Conservation (phyloP, 108 stramenopile species). For the Aurantiochytrium sp. region DNA sequence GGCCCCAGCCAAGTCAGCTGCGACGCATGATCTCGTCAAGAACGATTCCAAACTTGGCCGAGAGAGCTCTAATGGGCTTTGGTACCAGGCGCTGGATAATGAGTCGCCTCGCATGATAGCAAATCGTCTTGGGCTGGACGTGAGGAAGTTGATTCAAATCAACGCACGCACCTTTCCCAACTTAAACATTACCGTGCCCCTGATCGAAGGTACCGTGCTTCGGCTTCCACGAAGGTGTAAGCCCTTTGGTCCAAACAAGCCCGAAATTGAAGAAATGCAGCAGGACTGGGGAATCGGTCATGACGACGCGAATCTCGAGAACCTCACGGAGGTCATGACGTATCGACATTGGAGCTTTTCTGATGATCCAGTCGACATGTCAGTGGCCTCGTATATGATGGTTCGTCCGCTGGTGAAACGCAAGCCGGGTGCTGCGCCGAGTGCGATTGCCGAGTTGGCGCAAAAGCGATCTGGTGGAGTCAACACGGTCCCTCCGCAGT, state of each 20-base stretch:
- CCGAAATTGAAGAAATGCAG: background rate
- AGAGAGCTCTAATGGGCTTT: background rate
- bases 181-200: background rate
- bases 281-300: background rate
- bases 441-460: background rate
- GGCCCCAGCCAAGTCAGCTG: background rate
- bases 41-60: background rate
- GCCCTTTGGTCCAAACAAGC: background rate
- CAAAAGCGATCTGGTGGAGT: background rate
- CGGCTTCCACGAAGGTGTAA: background rate
- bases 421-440: background rate
- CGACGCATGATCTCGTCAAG: background rate
- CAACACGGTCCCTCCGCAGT: background rate
- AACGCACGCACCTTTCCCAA: background rate
- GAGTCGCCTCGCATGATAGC: background rate
- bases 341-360: constrained; percentile 2
- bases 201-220: background rate
- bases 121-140: background rate
- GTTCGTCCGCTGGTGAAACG: background rate
- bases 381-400: constrained; percentile 19
- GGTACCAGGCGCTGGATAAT: background rate
- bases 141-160: background rate
- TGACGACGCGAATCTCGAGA: background rate
- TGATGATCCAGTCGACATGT: background rate
- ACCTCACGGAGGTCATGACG: constrained; percentile 10